Conservation (phyloP, 2,329 filamentous ascomycete species). For the Fusarium sp. region DNA sequence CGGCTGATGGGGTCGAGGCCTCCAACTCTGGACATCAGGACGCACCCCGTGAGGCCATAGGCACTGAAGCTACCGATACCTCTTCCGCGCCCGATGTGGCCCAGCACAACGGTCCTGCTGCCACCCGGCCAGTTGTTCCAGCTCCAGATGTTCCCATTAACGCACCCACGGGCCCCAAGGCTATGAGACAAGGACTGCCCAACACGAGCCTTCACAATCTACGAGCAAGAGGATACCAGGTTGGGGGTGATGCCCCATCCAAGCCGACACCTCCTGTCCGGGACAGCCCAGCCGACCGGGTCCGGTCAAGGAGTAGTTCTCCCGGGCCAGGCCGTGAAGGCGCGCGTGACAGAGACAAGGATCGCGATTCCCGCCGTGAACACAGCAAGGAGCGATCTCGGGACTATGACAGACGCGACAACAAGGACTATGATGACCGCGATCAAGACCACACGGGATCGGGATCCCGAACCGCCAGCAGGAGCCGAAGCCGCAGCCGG, state of each 20-base stretch:
- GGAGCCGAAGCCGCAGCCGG: constrained; percentile 54
- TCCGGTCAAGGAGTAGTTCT: constrained; percentile 63
- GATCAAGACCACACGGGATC: constrained; percentile 49
- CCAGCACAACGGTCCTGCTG: constrained; percentile 36
- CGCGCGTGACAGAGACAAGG: constrained; percentile 51
- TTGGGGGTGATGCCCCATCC: constrained; percentile 53
- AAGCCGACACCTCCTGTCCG: constrained; percentile 28
- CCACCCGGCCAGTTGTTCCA: constrained; percentile 48
- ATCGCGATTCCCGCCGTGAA: constrained; percentile 49
- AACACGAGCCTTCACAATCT: constrained; percentile 81
- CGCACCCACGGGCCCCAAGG: constrained; percentile 93
- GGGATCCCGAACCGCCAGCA: constrained; percentile 43
- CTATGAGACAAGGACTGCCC: constrained; percentile 89
- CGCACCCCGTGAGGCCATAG: constrained; percentile 47
- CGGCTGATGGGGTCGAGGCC: constrained; percentile 21
- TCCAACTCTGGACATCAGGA: constrained; percentile 36
- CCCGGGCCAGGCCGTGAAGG: constrained; percentile 35
- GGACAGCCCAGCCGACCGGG: constrained; percentile 36
- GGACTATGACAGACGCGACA: constrained; percentile 43
- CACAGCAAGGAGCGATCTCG: constrained; percentile 50
- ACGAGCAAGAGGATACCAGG: constrained; percentile 64
- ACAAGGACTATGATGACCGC: constrained; percentile 35
- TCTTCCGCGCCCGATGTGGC: constrained; percentile 36
- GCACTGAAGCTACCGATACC: constrained; percentile 43
- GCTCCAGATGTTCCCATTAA: constrained; percentile 66